Conservation (phyloP, 1,284 basidiomycete species). For the Fomitopsis betulina region DNA sequence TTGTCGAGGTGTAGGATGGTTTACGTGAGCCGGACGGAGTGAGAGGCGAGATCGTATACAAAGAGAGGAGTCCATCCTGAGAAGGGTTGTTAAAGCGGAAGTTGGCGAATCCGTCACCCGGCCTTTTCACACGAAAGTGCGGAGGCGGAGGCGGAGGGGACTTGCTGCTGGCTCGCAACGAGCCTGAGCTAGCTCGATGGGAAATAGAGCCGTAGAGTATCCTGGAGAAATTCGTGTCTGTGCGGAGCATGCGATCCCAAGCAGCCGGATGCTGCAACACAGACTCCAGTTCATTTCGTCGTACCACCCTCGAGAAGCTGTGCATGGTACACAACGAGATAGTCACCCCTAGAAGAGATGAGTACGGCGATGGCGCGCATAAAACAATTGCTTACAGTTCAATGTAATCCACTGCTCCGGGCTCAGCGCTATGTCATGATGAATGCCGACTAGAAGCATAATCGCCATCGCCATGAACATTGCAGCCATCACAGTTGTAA, state of each 20-base stretch:
- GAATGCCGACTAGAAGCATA: constrained; percentile 47
- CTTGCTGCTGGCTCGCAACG: constrained; percentile 17
- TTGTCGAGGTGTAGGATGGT: constrained; percentile 7
- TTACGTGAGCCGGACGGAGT: constrained; percentile 6
- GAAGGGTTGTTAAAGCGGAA: constrained; percentile 10
- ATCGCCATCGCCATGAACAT: constrained; percentile 46
- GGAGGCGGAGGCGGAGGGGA: constrained; percentile 16
- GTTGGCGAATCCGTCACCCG: constrained; percentile 10
- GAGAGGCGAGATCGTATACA: constrained; percentile 8
- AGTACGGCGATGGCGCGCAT: neutral
- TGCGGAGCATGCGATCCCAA: constrained; percentile 32
- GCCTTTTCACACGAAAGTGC: constrained; percentile 8
- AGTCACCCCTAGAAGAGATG: constrained; percentile 42
- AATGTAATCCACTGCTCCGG: constrained; percentile 48
- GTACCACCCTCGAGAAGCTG: constrained; percentile 57
- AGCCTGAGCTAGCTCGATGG: constrained; percentile 22
- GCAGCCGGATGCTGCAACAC: constrained; percentile 45
- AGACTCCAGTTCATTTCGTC: constrained; percentile 58
- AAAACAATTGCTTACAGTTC: constrained; percentile 42
- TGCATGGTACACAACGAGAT: constrained; percentile 56
- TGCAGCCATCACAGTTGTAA: constrained; percentile 51
- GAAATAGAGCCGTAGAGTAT: constrained; percentile 15
- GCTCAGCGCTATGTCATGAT: constrained; percentile 38
- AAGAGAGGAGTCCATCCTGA: constrained; percentile 7
- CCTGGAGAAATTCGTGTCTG: constrained; percentile 21